A percentile compares a stretch with the other conserved stretches of the same genome.
phyloP scores from a whole-genome alignment of 1,139 yeast genomes.

The Yamadazyma dendronema region DNA sequence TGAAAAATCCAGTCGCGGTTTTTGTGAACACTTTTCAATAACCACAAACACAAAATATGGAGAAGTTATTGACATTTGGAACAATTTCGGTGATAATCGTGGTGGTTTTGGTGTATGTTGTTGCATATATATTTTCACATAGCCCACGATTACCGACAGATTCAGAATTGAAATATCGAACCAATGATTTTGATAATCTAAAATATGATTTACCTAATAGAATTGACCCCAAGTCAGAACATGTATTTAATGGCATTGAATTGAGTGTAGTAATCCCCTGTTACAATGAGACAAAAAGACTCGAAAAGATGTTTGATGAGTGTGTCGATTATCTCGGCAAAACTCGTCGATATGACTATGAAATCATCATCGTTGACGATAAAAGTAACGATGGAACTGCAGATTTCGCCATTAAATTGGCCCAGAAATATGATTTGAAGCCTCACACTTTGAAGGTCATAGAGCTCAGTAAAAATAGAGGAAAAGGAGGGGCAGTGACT shows the following conservation, averaged over 20 bases:
- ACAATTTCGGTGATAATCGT: neutral
- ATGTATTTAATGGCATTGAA: slow-evolving; percentile 34
- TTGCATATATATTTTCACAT: slow-evolving; percentile 55
- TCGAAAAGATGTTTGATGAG: slow-evolving; percentile 76
- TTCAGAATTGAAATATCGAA: slow-evolving; percentile 50
- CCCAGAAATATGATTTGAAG: slow-evolving; percentile 44
- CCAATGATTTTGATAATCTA: slow-evolving; percentile 28
- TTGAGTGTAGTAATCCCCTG: slow-evolving; percentile 87
- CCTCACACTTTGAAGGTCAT: slow-evolving; percentile 71
- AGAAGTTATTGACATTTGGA: neutral
- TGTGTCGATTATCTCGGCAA: slow-evolving; percentile 55
- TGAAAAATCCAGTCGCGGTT: neutral
- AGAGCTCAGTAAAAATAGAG: slow-evolving; percentile 70
- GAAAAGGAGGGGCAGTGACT: slow-evolving; percentile 97
- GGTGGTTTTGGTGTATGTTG: slow-evolving; percentile 31
- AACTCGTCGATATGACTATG: slow-evolving; percentile 47
- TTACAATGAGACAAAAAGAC: slow-evolving; percentile 76
- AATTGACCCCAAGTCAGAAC: slow-evolving; percentile 28
- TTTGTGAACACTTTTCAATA: neutral
- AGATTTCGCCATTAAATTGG: slow-evolving; percentile 66
- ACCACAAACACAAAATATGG: too few species aligned
- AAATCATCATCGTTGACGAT: slow-evolving; percentile 85
- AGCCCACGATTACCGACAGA: slow-evolving; percentile 56
- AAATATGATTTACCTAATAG: slow-evolving; percentile 29
- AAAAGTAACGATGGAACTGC: slow-evolving; percentile 85